Conservation (phyloP, 2,329 filamentous ascomycete genomes). For the Sclerotinia trifoliorum region DNA sequence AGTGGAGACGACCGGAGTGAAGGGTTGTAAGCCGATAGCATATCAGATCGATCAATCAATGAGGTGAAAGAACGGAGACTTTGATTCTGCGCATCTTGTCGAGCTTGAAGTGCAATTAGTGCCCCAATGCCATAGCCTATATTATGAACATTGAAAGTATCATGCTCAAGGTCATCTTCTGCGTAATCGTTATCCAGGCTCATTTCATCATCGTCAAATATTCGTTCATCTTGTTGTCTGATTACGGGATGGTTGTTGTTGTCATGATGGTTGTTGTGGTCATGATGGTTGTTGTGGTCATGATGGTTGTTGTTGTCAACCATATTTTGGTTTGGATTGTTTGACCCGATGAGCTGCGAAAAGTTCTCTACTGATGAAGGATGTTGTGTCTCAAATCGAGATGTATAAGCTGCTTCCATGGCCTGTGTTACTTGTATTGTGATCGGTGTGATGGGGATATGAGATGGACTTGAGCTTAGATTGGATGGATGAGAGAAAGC, state of each 20-base stretch:
- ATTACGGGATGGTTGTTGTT: neutral
- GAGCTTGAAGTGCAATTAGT: slow-evolving; percentile 36
- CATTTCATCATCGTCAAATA: slow-evolving; percentile 41
- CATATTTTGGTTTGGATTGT: neutral
- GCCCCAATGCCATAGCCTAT: slow-evolving; percentile 4
- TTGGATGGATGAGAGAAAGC: neutral
- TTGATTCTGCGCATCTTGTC: slow-evolving; percentile 37
- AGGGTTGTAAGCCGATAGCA: slow-evolving; percentile 65
- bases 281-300: too few species aligned
- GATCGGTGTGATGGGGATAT: slow-evolving; percentile 4
- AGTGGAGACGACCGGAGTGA: slow-evolving; percentile 68
- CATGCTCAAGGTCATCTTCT: slow-evolving; percentile 46
- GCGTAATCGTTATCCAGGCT: slow-evolving; percentile 19
- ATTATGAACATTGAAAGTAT: slow-evolving; percentile 37
- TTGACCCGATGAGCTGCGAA: neutral
- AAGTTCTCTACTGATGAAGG: neutral
- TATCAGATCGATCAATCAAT: slow-evolving; percentile 45
- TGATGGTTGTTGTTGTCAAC: too few species aligned
- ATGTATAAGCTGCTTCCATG: neutral
- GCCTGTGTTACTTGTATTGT: neutral
- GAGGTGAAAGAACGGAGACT: slow-evolving; percentile 48
- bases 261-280: neutral
- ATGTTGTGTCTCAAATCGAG: neutral
- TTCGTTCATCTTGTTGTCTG: neutral
- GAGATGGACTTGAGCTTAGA: neutral